phyloP scores from a whole-genome alignment of 495 filamentous ascomycete species.

The Penicillium chermesinum region DNA sequence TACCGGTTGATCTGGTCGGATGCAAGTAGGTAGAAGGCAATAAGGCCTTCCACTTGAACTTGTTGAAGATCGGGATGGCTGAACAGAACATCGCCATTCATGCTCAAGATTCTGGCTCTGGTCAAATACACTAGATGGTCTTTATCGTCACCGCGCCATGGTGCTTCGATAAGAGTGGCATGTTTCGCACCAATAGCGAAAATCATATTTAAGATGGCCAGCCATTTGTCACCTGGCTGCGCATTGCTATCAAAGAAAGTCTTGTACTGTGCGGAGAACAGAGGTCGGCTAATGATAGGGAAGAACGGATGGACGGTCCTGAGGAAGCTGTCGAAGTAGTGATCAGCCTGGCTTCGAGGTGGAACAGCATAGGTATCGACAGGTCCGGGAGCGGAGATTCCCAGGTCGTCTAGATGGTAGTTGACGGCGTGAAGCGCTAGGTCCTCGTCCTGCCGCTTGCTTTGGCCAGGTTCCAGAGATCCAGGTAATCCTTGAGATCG shows the following conservation, averaged over 20 bases:
- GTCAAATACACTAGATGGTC: constrained; percentile 46
- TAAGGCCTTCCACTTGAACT: constrained; percentile 55
- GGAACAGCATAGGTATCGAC: constrained; percentile 53
- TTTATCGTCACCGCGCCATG: constrained; percentile 43
- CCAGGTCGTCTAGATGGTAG: constrained; percentile 58
- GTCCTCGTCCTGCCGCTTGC: constrained; percentile 20
- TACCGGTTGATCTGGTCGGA: constrained; percentile 62
- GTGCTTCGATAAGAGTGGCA: constrained; percentile 48
- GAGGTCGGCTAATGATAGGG: constrained; percentile 53
- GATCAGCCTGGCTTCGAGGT: constrained; percentile 46
- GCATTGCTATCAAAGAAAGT: constrained; percentile 38
- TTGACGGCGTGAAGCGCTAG: constrained; percentile 40
- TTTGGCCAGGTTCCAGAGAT: constrained; percentile 25
- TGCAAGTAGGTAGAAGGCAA: constrained; percentile 57
- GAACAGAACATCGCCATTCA: constrained; percentile 50
- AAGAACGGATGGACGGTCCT: constrained; percentile 55
- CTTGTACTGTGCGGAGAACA: constrained; percentile 42
- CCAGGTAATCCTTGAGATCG: constrained; percentile 30
- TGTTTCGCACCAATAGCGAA: constrained; percentile 61
- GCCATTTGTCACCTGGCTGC: constrained; percentile 49
- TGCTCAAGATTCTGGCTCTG: constrained; percentile 54
- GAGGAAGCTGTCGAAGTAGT: constrained; percentile 53
- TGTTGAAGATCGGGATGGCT: constrained; percentile 58
- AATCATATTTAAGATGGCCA: constrained; percentile 60
- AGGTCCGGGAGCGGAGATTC: constrained; percentile 41